Base-by-base conservation (phyloP, 441 rosid genomes). In the Eutrema salsugineum region DNA sequence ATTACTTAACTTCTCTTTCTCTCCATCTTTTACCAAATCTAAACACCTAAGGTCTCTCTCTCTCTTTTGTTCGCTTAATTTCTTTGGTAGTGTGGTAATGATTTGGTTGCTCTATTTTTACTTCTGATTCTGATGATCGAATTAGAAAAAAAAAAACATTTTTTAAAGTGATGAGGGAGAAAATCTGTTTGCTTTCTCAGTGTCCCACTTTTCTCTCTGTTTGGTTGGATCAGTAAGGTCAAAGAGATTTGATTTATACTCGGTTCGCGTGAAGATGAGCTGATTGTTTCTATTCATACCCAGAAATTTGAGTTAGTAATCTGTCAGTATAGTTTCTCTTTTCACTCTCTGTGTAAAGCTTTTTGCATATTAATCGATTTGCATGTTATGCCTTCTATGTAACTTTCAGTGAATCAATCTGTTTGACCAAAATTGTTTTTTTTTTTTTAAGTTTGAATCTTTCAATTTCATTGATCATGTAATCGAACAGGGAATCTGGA, bases 21-120 rank as follows among this genome's bases (percentile, higher is more conserved):
- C 76, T 70, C 42, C 66, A 70, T 48, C 62, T 70, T 7, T 24
- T 42, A 70, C 72, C 79, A 65, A 64, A 70, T 70, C 68, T n/a
- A 49, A 32, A 39, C 66, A 75, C 66, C 59, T 53, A 56, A 76
- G 79, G 79, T 76, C 61, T 69, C 70, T 53, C 38, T 63, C 70
- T 64, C 44, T 46, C 42, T 51, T 19, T 68, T 12, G 12, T 12
- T 53, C 54, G 9, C 55, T 48, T 69, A 24, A 15, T n/a, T 70
- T 30, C 22, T 63, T 68, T 61, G 55, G 68, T 68, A 59, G 30
- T 67, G 63, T 74, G 56, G 43, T 51, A 28, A 44, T 27, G 27
- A 61, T 51, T 66, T 53, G 35, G 69, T 68, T 75, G 56, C 64
- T 75, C 73, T 43, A 60, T 24, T 46, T 55, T 42, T 30, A 63